A percentile compares a stretch with the other conserved stretches of the same genome.
Conservation (phyloP, 192 early-diverging fungal genomes). For the Mortierella antarctica region DNA sequence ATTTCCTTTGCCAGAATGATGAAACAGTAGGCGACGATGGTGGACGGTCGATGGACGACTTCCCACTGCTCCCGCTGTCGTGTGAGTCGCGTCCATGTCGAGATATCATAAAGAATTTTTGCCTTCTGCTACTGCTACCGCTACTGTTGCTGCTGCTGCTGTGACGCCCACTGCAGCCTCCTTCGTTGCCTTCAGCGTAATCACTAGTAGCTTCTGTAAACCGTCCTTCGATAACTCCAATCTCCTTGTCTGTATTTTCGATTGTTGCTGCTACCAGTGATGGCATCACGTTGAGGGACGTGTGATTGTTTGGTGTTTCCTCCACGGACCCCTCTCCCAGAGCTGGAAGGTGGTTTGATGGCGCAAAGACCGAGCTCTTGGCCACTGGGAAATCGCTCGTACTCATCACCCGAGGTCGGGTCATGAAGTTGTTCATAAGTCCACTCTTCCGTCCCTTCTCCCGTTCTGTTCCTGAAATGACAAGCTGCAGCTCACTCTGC, state of each 20-base stretch:
- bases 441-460: constrained; percentile 21
- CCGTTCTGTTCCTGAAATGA: background rate
- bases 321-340: too few relatives aligned
- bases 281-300: background rate
- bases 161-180: background rate
- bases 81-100: background rate
- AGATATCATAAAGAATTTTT: background rate
- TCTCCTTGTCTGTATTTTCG: too few relatives aligned
- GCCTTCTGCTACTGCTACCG: background rate
- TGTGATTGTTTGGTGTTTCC: too few relatives aligned
- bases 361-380: background rate
- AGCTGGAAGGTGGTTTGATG: background rate
- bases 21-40: too few relatives aligned
- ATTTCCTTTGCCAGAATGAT: too few relatives aligned
- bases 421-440: constrained; percentile 21
- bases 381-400: constrained; percentile 5
- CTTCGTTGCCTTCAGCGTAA: too few relatives aligned
- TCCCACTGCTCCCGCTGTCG: background rate
- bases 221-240: too few relatives aligned
- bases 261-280: background rate
- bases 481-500: background rate
- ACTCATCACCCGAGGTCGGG: constrained; percentile 4
- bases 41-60: too few relatives aligned
- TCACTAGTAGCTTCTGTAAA: too few relatives aligned
- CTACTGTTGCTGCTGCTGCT: background rate